Conservation (phyloP, 2,329 filamentous ascomycete genomes). For the Sphaerulina vaccinii region DNA sequence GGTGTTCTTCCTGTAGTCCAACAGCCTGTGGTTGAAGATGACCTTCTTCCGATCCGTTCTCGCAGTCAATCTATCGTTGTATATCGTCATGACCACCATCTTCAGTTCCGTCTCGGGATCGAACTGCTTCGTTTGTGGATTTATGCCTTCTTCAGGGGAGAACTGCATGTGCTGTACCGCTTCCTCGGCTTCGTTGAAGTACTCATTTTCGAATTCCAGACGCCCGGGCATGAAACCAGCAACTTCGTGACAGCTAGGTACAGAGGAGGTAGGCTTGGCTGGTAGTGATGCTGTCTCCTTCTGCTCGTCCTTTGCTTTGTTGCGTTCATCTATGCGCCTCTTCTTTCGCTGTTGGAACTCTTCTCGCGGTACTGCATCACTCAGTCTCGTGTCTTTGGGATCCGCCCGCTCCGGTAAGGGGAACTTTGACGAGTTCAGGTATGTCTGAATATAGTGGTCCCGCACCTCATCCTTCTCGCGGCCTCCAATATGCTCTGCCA, state of each 20-base stretch:
- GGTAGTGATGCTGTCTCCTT: conserved; percentile 77
- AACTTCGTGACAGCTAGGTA: conserved; percentile 95
- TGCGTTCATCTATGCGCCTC: conserved; percentile 82
- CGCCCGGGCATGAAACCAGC: conserved; percentile 98
- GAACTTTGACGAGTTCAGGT: conserved; percentile 78
- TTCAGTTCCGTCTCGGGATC: conserved; percentile 98
- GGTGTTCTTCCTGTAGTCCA: conserved; percentile 91
- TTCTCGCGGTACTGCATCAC: conserved; percentile 79
- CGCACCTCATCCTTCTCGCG: conserved; percentile 92
- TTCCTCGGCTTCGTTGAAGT: conserved; percentile 96
- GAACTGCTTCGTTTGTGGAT: conserved; percentile 76
- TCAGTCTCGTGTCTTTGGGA: conserved; percentile 74
- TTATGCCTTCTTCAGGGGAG: conserved; percentile 90
- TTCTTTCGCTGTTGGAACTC: conserved; percentile 94
- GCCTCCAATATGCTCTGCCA: conserved; percentile 95
- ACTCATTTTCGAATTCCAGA: conserved; percentile 95
- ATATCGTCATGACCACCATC: conserved; percentile 97
- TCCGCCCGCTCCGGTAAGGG: conserved; percentile 84
- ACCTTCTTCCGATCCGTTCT: conserved; percentile 94
- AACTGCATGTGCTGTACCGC: conserved; percentile 98
- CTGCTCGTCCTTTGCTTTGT: conserved; percentile 81
- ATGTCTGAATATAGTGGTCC: conserved; percentile 88
- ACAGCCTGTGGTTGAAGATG: conserved; percentile 88
- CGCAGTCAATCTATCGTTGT: conserved; percentile 86
- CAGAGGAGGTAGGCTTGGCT: conserved; percentile 91